Evolutionary conservation across 352 stramenopile species (phyloP), one percentile per base, ranked within the genome.

Genomic region (Phytophthora litchii): DNA sequence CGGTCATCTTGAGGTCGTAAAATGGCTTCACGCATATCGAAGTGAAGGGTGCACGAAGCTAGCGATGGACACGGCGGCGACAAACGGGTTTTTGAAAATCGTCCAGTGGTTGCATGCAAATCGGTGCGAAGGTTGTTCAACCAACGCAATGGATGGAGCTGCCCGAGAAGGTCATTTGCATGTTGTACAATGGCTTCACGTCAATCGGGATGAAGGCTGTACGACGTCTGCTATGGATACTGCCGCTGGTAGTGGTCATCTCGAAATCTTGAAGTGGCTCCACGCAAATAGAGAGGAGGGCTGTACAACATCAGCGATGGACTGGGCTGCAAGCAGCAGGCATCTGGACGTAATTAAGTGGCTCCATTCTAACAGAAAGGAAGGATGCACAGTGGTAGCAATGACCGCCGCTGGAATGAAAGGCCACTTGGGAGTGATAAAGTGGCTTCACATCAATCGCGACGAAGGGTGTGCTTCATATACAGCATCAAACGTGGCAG

Each of bases 251-350:
- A 19, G 21, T 43, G 48, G 66, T 6, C 56, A 65, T 40, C 29
- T 71, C 2, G 36, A 75, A 19, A 35, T 65, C 5, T 29, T 75
- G 3, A 60, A 48, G 14, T 75, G 63, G 48, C 56, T 75, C 4
- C 55, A 72, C 14, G 9, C 16, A 3, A 56, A 72, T 29, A 42
- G 51, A 19, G 36, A 25, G 1, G 61, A 68, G 60, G 55, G 66
- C 7, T 71, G 55, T 29, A 61, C 61, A 7, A 25, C 40, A 9
- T 36, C 27, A 6, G 60, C 65, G 16, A 64, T 74, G 42, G 54
- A 70, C 42, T 52, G 32, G 29, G 61, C 61, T 37, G 61, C 48
- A 17, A 45, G 34, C 10, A 37, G 51, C 29, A 54, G 61, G 4
- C 54, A 66, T 38, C 46, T 70, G 29, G 42, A 60, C 9, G 34